Base-by-base conservation (phyloP, 2,329 filamentous ascomycete genomes). In the Lachnellula subtilissima region DNA sequence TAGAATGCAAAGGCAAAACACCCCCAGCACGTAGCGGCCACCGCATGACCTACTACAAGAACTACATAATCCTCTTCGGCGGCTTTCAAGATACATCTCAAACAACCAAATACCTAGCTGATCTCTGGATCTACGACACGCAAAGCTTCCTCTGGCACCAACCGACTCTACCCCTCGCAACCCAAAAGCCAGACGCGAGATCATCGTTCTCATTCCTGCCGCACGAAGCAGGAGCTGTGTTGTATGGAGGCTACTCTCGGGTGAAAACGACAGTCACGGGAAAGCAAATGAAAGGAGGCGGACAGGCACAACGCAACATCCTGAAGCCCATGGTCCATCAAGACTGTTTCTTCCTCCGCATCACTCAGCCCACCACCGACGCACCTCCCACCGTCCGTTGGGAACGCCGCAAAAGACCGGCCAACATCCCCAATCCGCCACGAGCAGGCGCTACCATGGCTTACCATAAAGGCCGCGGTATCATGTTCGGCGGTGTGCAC, bases 1-100 rank as follows among this genome's bases (percentile, higher is more conserved):
- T 99, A 36, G 94, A 99, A 71, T 80, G 79, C 65, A 80, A 80
- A 75, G 89, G 89, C 56, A 89, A 89, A 71, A 81, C 81, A 37
- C 93, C 93, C 40, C 87, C 90, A 2, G 91, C 93, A 2, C 80
- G 94, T 62, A 95, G 89, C 70, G 94, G 94, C 3, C 92, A 97
- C 72, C 84, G 93, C 63, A 96, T 99, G 91, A 95, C 92, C 2
- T 93, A 90, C 71, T 97, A 85, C 80, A 97, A 97, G 75, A 91
- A 97, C 70, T 97, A 96, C 73, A 91, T 99, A 60, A 83, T 99
- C 56, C 78, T 99, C 1, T 97, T 96, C 69, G 94, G 94, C 56
- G 94, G 94, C 0, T 99, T 99, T 71, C 94, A 99, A 73, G 94
- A 97, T 71, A 97, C 93, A 0, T 93, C 90, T 9, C 91, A 95